Conservation (phyloP, 1,284 basidiomycete genomes). For the Cystobasidium sp. region DNA sequence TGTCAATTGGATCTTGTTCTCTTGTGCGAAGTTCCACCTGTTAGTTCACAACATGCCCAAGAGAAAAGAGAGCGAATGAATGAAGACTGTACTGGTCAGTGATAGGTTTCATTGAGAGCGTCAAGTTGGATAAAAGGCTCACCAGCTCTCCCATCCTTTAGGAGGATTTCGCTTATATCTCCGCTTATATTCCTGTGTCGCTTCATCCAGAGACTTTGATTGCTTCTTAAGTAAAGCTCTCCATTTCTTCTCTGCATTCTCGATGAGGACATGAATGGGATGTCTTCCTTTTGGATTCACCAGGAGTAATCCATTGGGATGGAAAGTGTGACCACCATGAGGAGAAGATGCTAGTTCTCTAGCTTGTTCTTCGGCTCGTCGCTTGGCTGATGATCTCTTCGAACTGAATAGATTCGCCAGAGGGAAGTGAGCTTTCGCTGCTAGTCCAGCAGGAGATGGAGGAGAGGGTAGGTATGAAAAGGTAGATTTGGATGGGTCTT, state of each 20-base stretch:
- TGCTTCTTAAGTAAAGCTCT: constrained; percentile 58
- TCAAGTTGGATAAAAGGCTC: constrained; percentile 9
- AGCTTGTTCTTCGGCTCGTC: neutral
- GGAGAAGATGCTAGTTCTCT: constrained; percentile 1
- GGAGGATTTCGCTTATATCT: constrained; percentile 59
- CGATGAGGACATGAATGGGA: constrained; percentile 60
- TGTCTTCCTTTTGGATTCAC: constrained; percentile 50
- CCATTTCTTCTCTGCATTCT: constrained; percentile 60
- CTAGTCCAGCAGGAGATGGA: constrained; percentile 10
- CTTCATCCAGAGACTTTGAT: constrained; percentile 60
- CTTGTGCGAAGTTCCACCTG: constrained; percentile 45
- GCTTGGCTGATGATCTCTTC: constrained; percentile 6
- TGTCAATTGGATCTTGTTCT: constrained; percentile 45
- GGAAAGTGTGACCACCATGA: constrained; percentile 34
- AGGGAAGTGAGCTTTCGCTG: constrained; percentile 5
- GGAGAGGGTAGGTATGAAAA: constrained; percentile 18
- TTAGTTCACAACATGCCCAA: neutral
- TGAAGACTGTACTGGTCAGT: neutral
- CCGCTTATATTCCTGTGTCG: constrained; percentile 59
- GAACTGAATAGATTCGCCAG: neutral
- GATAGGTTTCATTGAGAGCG: neutral
- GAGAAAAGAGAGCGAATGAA: neutral
- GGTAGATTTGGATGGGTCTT: neutral
- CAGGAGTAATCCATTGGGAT: constrained; percentile 48
- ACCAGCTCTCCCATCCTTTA: constrained; percentile 53